phyloP scores from a whole-genome alignment of 345 rosid genomes.

The Eucalyptus marginata region DNA sequence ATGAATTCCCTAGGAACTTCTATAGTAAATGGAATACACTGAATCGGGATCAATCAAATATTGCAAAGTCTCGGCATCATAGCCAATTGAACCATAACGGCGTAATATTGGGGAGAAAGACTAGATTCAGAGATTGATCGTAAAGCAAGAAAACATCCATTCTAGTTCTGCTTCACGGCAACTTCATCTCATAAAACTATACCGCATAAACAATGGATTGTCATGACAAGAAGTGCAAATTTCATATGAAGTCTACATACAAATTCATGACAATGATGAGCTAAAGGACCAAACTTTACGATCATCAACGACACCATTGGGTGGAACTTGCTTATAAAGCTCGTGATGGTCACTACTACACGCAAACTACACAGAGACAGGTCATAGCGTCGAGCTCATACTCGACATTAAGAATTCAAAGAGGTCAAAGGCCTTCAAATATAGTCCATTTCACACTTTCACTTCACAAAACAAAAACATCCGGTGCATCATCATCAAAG shows the following conservation, averaged over 20 bases:
- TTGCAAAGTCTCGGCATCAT: background rate
- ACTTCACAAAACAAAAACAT: background rate
- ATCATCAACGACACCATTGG: background rate
- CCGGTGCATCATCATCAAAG: background rate
- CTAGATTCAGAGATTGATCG: background rate
- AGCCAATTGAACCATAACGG: background rate
- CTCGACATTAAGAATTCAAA: background rate
- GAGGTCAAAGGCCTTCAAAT: background rate
- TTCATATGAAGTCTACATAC: background rate
- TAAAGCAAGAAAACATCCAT: background rate
- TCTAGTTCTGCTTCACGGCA: background rate
- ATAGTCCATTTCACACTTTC: background rate
- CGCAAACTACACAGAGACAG: background rate
- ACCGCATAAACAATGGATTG: background rate
- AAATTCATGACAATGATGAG: background rate
- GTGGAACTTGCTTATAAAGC: background rate
- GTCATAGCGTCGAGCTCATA: background rate
- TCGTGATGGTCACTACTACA: background rate
- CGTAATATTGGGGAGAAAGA: background rate
- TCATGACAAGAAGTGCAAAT: background rate
- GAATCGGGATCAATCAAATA: background rate
- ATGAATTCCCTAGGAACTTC: background rate
- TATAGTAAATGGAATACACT: background rate
- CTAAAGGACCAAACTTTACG: background rate
- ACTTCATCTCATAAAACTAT: background rate